Evolutionary conservation across 2,329 filamentous ascomycete genomes (phyloP).

Genomic region (Aspergillus felis): DNA sequence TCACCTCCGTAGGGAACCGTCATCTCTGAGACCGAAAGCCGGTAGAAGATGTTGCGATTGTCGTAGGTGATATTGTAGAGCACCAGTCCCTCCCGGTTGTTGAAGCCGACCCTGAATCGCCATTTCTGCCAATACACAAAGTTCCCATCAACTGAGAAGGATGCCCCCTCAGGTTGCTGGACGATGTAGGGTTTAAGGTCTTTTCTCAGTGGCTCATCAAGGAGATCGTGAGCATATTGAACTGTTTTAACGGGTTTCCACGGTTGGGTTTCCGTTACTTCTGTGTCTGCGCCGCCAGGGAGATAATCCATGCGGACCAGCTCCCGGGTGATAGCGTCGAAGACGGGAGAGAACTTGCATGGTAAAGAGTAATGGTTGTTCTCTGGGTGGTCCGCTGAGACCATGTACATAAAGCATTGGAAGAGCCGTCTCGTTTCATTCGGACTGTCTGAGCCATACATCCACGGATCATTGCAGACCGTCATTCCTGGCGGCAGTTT

Average conservation of each 20-base stretch:
- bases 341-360: constrained; percentile 36
- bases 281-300: constrained; percentile 63
- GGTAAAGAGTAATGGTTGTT: constrained; percentile 37
- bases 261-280: constrained; percentile 51
- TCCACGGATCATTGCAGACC: constrained; percentile 63
- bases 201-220: constrained; percentile 57
- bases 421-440: constrained; percentile 39
- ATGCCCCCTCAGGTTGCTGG: constrained; percentile 61
- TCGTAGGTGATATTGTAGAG: constrained; percentile 64
- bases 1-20: constrained; percentile 47
- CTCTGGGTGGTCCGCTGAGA: constrained; percentile 32
- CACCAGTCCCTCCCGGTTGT: constrained; percentile 62
- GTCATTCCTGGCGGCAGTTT: constrained; percentile 54
- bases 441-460: constrained; percentile 53
- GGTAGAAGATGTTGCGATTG: constrained; percentile 62
- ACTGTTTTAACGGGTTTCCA: constrained; percentile 53
- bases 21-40: constrained; percentile 65
- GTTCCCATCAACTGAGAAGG: constrained; percentile 56
- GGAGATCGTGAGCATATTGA: constrained; percentile 59
- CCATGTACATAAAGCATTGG: constrained; percentile 40
- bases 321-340: constrained; percentile 59
- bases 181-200: constrained; percentile 64
- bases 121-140: constrained; percentile 64
- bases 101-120: constrained; percentile 59
- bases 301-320: constrained; percentile 66